These are phyloP conservation scores for Wickerhamomyces sp. DNA, from an alignment of 1,139 yeast species.

Conservation along the genomic window DNA sequence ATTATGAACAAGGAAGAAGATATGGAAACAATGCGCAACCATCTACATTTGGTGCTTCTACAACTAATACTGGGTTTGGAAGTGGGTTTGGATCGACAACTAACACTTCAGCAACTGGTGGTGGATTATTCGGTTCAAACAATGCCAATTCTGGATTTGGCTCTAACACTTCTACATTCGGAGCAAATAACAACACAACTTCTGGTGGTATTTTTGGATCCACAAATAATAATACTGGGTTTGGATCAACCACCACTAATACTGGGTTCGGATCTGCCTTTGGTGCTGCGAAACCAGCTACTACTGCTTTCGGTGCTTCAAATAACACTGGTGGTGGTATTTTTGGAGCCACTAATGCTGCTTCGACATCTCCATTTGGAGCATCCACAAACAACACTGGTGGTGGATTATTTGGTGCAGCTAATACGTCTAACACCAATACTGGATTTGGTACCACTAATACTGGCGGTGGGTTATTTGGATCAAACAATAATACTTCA, in stretches of 20 bases:
- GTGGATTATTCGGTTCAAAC: conserved; percentile 19
- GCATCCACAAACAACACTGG: conserved; percentile 8
- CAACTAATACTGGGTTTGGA: conserved; percentile 11
- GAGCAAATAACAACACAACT: conserved; percentile 13
- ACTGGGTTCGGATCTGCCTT: conserved; percentile 19
- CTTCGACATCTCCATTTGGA: conserved; percentile 34
- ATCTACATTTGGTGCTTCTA: conserved; percentile 30
- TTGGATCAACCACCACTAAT: conserved; percentile 10
- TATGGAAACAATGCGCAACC: conserved; percentile 23
- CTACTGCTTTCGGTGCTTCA: conserved; percentile 3
- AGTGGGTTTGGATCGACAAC: conserved; percentile 13
- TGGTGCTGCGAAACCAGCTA: conserved; percentile 7
- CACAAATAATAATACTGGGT: conserved; percentile 9
- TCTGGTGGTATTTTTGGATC: conserved; percentile 26
- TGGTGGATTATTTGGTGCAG: conserved; percentile 12
- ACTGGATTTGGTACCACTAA: conserved; percentile 5
- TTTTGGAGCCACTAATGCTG: conserved; percentile 20
- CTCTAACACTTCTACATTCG: conserved; percentile 16
- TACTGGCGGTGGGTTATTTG: conserved; percentile 23
- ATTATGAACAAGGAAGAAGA: conserved; percentile 50
- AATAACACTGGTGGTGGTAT: conserved; percentile 6
- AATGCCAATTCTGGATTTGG: conserved; percentile 20
- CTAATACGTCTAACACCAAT: background rate
- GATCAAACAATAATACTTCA: conserved; percentile 6
- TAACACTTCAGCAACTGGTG: conserved; percentile 4